Conservation (phyloP, 208 protist genomes). For the Angomonas desouzai region DNA sequence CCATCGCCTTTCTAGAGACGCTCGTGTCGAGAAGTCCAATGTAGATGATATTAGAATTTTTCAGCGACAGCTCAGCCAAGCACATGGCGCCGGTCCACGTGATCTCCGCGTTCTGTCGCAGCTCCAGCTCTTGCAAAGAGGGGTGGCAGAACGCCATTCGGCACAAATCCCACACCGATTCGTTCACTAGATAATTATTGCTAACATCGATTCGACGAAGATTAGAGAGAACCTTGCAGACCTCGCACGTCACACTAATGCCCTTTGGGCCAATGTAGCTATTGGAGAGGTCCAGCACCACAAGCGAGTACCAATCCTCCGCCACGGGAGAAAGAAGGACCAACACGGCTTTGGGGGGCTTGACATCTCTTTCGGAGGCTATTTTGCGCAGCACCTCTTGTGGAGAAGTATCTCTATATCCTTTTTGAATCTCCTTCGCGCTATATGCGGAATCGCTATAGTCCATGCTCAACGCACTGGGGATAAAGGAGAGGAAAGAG, state of each 20-base stretch:
- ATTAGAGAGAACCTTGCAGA: conserved; percentile 53
- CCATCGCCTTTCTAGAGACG: conserved; percentile 25
- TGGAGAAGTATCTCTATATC: neutral
- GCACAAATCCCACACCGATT: conserved; percentile 51
- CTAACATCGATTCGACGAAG: conserved; percentile 41
- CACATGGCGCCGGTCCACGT: conserved; percentile 82
- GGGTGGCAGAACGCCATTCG: conserved; percentile 60
- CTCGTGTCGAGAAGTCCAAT: conserved; percentile 40
- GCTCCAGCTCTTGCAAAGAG: conserved; percentile 45
- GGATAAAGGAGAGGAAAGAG: neutral
- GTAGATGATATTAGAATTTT: conserved; percentile 51
- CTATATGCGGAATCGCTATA: neutral
- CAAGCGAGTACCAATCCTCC: conserved; percentile 16
- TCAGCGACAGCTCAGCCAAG: conserved; percentile 41
- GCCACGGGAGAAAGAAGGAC: neutral
- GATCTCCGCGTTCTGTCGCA: conserved; percentile 57
- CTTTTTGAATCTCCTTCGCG: neutral
- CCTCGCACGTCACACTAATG: conserved; percentile 34
- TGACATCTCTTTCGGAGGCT: neutral
- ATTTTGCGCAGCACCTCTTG: neutral
- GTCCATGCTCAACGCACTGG: neutral
- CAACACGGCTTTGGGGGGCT: neutral
- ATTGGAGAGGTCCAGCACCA: conserved; percentile 42
- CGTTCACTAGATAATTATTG: conserved; percentile 74
- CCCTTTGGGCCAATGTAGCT: conserved; percentile 71